Evolutionary conservation across 345 rosid species (phyloP).

Genomic region (Citrus australasica): DNA sequence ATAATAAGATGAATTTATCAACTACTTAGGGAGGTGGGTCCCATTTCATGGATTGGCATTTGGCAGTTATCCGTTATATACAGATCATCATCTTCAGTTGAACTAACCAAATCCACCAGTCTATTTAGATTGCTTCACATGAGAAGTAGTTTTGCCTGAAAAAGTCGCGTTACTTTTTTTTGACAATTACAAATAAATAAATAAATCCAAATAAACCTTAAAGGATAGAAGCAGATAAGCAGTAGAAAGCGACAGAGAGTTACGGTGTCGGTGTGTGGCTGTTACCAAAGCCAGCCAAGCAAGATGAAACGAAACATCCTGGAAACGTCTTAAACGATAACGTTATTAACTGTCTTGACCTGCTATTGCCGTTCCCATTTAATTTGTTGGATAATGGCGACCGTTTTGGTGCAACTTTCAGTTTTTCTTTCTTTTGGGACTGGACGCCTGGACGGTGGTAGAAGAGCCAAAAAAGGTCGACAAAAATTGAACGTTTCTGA

Average conservation of each 20-base stretch:
- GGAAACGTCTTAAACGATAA: conserved; percentile 4
- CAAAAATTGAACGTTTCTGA: neutral
- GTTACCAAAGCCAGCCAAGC: neutral
- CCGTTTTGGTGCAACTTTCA: neutral
- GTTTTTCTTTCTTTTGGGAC: neutral
- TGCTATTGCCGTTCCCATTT: neutral
- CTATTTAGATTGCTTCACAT: neutral
- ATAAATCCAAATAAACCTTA: neutral
- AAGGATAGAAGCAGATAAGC: neutral
- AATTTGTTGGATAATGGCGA: neutral
- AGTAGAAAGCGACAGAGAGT: neutral
- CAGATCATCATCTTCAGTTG: neutral
- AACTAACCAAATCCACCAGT: neutral
- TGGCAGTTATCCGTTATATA: neutral
- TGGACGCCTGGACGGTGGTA: conserved; percentile 3
- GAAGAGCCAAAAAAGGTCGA: neutral
- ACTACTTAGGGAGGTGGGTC: neutral
- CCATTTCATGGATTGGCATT: neutral
- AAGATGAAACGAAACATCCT: neutral
- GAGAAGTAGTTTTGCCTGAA: neutral
- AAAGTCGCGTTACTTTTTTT: neutral
- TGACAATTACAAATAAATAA: neutral
- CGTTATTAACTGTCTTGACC: neutral
- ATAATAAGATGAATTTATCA: neutral
- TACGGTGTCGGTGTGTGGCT: neutral